Evolutionary conservation across 176 grass and related monocot species (phyloP).

Genomic region (Dendrocalamus sinicus): DNA sequence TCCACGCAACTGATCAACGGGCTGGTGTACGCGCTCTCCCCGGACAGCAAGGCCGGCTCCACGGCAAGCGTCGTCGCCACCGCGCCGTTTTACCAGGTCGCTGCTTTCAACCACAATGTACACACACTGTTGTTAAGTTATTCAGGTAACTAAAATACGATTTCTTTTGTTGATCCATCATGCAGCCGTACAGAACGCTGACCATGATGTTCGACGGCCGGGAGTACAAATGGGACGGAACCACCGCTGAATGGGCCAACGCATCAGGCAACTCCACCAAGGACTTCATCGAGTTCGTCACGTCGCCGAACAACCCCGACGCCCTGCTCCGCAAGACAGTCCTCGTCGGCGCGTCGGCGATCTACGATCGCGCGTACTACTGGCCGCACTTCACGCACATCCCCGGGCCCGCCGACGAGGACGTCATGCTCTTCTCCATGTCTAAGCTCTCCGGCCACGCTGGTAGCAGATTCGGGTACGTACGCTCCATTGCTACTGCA

Average conservation of each 20-base stretch:
- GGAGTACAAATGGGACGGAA: constrained; percentile 59
- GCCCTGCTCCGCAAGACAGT: constrained; percentile 40
- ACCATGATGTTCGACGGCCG: constrained; percentile 52
- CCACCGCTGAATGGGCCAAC: constrained; percentile 54
- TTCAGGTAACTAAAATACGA: background rate
- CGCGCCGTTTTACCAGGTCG: constrained; percentile 58
- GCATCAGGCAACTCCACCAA: constrained; percentile 15
- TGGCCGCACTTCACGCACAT: constrained; percentile 81
- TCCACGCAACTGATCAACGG: constrained; percentile 69
- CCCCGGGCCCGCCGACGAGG: constrained; percentile 56
- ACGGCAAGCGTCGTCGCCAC: constrained; percentile 62
- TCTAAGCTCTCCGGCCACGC: constrained; percentile 81
- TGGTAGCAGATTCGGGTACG: constrained; percentile 78
- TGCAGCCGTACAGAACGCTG: constrained; percentile 44
- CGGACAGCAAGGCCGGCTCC: constrained; percentile 28
- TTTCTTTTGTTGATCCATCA: background rate
- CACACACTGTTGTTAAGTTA: background rate
- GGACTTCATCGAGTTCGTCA: constrained; percentile 74
- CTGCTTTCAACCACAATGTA: background rate
- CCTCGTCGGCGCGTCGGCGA: constrained; percentile 46
- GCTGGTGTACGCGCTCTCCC: constrained; percentile 67
- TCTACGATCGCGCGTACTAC: constrained; percentile 81
- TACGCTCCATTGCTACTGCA: background rate
- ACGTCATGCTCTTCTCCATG: constrained; percentile 74
- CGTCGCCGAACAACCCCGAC: constrained; percentile 83